Evolutionary conservation across 768 basidiomycete genomes (phyloP).

Genomic region (Suillus ampliporus): DNA sequence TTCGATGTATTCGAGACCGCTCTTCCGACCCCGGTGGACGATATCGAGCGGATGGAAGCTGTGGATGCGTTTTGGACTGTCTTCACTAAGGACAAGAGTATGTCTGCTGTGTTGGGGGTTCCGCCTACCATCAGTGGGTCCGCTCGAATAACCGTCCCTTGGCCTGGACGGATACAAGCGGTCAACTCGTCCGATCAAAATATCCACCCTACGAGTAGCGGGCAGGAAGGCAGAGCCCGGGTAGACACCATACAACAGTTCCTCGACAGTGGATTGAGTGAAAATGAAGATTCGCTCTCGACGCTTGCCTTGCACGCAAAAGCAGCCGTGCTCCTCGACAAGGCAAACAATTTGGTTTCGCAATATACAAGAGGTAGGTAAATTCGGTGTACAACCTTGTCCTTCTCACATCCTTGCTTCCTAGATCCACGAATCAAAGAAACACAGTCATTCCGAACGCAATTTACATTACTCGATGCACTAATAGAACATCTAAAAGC

Average conservation of each 20-base stretch:
- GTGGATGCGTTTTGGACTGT: constrained; percentile 46
- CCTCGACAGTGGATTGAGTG: constrained; percentile 17
- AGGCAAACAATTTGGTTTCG: constrained; percentile 34
- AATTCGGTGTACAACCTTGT: background rate
- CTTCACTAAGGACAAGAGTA: constrained; percentile 40
- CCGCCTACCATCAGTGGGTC: constrained; percentile 35
- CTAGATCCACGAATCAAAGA: constrained; percentile 20
- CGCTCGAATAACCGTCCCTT: constrained; percentile 43
- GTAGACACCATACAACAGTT: constrained; percentile 22
- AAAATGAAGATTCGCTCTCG: constrained; percentile 9
- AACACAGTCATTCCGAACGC: constrained; percentile 46
- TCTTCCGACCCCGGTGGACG: constrained; percentile 40
- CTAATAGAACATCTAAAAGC: constrained; percentile 49
- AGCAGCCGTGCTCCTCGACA: constrained; percentile 41
- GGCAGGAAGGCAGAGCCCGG: background rate
- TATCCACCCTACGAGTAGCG: constrained; percentile 26
- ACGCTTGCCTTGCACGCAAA: constrained; percentile 30
- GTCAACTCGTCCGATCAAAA: background rate
- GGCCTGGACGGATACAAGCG: constrained; percentile 39
- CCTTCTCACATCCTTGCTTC: background rate
- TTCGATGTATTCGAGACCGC: background rate
- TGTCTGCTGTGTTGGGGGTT: constrained; percentile 35
- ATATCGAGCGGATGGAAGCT: constrained; percentile 43
- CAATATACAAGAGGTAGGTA: constrained; percentile 36
- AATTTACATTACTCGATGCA: constrained; percentile 51